These are phyloP conservation scores for Porogramme epimiltina DNA, from an alignment of 1,284 basidiomycete genomes.

Conservation along the genomic window DNA sequence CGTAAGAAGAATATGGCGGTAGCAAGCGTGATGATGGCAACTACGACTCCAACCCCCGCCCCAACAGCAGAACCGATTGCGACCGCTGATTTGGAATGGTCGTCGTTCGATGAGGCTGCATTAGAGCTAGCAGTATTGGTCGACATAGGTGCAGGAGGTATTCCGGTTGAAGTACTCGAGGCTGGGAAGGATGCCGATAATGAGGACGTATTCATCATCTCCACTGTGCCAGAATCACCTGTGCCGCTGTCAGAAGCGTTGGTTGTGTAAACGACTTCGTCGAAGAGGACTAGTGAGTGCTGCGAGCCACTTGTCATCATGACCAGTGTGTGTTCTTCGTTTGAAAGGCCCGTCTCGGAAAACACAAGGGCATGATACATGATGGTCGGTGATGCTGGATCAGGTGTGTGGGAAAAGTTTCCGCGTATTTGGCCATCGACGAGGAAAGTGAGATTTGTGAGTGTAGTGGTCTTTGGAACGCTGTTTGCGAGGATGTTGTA, in stretches of 20 bases:
- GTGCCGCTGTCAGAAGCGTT: background rate
- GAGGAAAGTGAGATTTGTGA: background rate
- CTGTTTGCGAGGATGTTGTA: constrained; percentile 7
- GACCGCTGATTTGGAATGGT: background rate
- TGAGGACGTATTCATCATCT: background rate
- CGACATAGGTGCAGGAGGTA: too few relatives aligned
- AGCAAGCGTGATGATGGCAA: background rate
- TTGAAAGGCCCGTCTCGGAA: background rate
- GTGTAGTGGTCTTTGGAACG: background rate
- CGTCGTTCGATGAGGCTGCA: background rate
- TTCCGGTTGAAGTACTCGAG: too few relatives aligned
- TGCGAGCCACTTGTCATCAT: background rate
- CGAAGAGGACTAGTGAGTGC: too few relatives aligned
- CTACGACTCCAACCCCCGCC: constrained; percentile 1
- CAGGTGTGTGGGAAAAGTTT: background rate
- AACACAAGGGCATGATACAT: constrained; percentile 1
- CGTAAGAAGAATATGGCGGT: background rate
- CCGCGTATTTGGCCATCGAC: background rate
- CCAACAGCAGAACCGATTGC: background rate
- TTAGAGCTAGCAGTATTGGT: background rate
- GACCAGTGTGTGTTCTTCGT: background rate
- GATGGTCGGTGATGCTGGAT: background rate
- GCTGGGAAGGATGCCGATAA: background rate
- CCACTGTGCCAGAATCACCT: background rate
- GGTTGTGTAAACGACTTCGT: background rate